These are phyloP conservation scores for Fraxinus paxiana DNA, from an alignment of 305 asterid genomes.

Conservation along the genomic window DNA sequence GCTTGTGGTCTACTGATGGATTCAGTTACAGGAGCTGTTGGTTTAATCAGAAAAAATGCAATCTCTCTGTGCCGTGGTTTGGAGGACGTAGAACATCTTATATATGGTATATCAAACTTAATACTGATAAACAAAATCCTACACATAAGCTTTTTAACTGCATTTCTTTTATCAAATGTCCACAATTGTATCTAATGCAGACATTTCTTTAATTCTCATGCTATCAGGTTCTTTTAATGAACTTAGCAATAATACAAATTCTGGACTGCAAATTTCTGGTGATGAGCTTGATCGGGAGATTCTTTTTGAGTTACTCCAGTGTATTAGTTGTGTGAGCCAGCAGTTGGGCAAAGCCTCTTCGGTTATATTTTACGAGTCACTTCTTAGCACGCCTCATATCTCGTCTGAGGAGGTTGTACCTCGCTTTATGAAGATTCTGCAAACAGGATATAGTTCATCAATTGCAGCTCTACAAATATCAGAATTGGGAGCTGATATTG, in stretches of 20 bases:
- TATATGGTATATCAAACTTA: conserved; percentile 46
- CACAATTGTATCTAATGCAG: conserved; percentile 22
- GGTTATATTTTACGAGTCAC: conserved; percentile 69
- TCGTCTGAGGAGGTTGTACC: conserved; percentile 78
- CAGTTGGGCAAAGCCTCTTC: conserved; percentile 86
- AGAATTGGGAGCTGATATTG: conserved; percentile 77
- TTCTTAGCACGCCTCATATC: conserved; percentile 48
- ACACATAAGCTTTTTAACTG: conserved; percentile 16
- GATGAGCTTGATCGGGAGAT: conserved; percentile 51
- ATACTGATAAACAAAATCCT: conserved; percentile 18
- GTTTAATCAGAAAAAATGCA: conserved; percentile 67
- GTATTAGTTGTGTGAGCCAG: conserved; percentile 65
- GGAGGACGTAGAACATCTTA: conserved; percentile 75
- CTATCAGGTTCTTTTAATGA: conserved; percentile 63
- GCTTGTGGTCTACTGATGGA: conserved; percentile 74
- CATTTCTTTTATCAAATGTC: conserved; percentile 13
- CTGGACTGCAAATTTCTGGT: conserved; percentile 40
- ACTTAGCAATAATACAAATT: conserved; percentile 29
- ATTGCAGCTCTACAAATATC: conserved; percentile 53
- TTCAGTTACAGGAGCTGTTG: conserved; percentile 66
- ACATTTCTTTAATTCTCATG: conserved; percentile 22
- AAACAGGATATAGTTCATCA: conserved; percentile 67
- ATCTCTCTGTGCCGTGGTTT: conserved; percentile 79
- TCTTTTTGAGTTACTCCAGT: conserved; percentile 63
- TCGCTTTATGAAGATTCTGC: conserved; percentile 64